Evolutionary conservation across 805 yeast genomes (phyloP).

Genomic region (Schwanniomyces vanrijiae): DNA sequence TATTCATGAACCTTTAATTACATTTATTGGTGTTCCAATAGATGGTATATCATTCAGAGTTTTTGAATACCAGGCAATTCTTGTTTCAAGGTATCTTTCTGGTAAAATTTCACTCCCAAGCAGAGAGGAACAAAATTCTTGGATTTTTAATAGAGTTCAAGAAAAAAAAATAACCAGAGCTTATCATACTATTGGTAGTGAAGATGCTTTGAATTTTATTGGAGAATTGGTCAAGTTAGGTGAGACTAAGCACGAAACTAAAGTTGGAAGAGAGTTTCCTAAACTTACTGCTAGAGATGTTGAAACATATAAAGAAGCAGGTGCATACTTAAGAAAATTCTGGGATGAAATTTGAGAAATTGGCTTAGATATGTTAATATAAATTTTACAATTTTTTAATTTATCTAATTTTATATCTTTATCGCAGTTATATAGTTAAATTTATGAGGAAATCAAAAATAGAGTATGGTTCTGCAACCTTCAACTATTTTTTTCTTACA

Average conservation of each 20-base stretch:
- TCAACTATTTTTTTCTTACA: neutral
- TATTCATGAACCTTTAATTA: slow-evolving; percentile 60
- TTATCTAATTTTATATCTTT: no score
- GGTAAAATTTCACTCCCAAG: slow-evolving; percentile 55
- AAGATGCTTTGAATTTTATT: slow-evolving; percentile 27
- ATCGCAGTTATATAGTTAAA: no score
- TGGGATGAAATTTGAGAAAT: slow-evolving; percentile 17
- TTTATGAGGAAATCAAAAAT: no score
- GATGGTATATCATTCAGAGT: slow-evolving; percentile 63
- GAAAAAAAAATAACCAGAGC: slow-evolving; percentile 40
- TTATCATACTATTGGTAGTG: slow-evolving; percentile 36
- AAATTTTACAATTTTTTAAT: no score
- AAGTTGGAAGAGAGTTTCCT: slow-evolving; percentile 23
- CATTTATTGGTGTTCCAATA: slow-evolving; percentile 61
- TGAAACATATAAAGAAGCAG: slow-evolving; percentile 11
- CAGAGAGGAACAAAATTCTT: slow-evolving; percentile 43
- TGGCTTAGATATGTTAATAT: no score
- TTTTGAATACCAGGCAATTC: slow-evolving; percentile 63
- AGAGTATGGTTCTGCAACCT: no score
- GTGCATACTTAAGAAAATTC: slow-evolving; percentile 13
- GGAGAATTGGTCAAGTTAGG: slow-evolving; percentile 23
- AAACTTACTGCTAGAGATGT: slow-evolving; percentile 15
- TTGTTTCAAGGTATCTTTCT: slow-evolving; percentile 61
- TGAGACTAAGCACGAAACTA: slow-evolving; percentile 9
- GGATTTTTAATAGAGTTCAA: slow-evolving; percentile 38